phyloP scores from a whole-genome alignment of 805 yeast species.

The Monosporozyma siamensis region DNA sequence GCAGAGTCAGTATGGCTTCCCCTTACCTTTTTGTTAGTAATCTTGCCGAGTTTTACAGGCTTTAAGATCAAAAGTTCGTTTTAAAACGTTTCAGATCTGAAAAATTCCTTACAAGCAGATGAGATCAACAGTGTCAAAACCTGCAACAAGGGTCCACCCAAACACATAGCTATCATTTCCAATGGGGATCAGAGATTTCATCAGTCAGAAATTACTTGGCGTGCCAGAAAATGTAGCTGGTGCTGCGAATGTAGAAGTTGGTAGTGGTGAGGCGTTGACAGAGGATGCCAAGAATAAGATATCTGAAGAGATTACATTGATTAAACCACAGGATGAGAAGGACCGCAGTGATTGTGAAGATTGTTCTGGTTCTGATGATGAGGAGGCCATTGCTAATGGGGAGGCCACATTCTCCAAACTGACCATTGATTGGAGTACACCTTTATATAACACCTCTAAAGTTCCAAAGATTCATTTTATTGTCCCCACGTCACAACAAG shows the following conservation, averaged over 20 bases:
- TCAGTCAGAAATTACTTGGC: neutral
- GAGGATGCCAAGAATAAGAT: constrained; percentile 12
- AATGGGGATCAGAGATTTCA: constrained; percentile 1
- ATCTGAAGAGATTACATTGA: constrained; percentile 9
- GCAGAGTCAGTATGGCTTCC: too few relatives aligned
- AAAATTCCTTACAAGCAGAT: too few relatives aligned
- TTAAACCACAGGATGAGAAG: neutral
- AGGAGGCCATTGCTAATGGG: constrained; percentile 23
- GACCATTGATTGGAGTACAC: constrained; percentile 28
- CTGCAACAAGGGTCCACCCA: too few relatives aligned
- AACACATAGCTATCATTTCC: too few relatives aligned
- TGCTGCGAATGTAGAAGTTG: neutral
- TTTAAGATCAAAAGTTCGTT: too few relatives aligned
- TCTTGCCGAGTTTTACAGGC: too few relatives aligned
- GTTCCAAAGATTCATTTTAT: constrained; percentile 64
- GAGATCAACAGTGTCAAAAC: too few relatives aligned
- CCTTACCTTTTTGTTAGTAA: too few relatives aligned
- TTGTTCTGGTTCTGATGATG: constrained; percentile 17
- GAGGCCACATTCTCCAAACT: constrained; percentile 19
- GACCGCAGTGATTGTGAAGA: constrained; percentile 1
- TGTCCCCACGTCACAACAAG: constrained; percentile 73
- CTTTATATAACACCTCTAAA: constrained; percentile 63
- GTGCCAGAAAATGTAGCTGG: too few relatives aligned
- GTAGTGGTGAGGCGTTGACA: neutral
- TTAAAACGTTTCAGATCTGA: too few relatives aligned